Base-by-base conservation (phyloP, 2,329 filamentous ascomycete species). In the Hymenoscyphus linearis region DNA sequence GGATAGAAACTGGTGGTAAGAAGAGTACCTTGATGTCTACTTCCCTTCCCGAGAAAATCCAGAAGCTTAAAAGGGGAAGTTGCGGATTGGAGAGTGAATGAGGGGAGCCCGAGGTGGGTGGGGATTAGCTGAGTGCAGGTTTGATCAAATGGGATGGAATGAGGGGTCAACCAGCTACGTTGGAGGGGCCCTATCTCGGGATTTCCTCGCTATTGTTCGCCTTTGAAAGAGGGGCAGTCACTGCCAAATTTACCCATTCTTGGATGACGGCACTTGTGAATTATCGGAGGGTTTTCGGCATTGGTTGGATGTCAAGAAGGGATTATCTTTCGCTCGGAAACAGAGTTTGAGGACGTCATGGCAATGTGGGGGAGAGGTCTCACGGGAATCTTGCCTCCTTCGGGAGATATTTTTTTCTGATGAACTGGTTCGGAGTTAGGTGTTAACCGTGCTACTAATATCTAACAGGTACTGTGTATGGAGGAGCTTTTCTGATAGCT, bases 21-120 rank as follows among this genome's bases (percentile, higher is more conserved):
- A 36, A 60, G 26, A 55, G 50, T 25, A 55, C 58, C 58, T 60
- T 60, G 58, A 59, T 59, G 35, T 52, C 52, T 55, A 22, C 18
- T 31, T 26, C n/a, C 12, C 12, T 34, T 26, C 22, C n/a, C 13
- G 37, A 22, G 16, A 9, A 40, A 18, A 7, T 47, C 4, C 18
- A 12, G 18, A 47, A 22, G 40, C 18, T 47, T 47, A 22, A 47
- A 44, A 22, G n/a, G 10, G 14, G 40, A 22, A 22, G 40, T 47
- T 47, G 40, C 40, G 14, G 40, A 25, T 47, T 47, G 40, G 40
- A 47, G 40, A 22, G 31, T 4, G 31, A 31, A 31, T 31, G 31
- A 31, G 31, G 31, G 31, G 31, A 31, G 31, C 31, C 31, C 6
- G 31, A 22, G 40, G 40, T 40, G 40, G 22, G n/a, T n/a, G n/a